A percentile compares a stretch with the other conserved stretches of the same genome.
Conservation (phyloP, 2,329 filamentous ascomycete species). For the Cytospora leucostoma region DNA sequence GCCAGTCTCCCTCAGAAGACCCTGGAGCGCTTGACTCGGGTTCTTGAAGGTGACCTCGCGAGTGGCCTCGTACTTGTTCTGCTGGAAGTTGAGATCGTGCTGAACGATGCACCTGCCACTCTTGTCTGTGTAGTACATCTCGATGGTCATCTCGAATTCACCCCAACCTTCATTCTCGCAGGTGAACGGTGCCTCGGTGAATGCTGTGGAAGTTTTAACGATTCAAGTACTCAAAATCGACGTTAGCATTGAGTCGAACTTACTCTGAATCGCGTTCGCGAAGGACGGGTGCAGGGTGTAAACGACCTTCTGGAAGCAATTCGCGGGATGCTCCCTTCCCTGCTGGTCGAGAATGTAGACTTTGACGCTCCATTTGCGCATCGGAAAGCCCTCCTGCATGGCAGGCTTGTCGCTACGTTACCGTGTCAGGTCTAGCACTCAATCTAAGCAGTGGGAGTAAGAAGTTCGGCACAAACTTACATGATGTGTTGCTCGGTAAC, state of each 20-base stretch:
- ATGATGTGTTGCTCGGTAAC: slow-evolving; percentile 88
- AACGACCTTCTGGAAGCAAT: slow-evolving; percentile 85
- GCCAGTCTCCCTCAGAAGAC: slow-evolving; percentile 78
- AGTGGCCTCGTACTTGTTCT: slow-evolving; percentile 77
- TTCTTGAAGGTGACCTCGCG: slow-evolving; percentile 89
- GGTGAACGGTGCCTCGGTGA: slow-evolving; percentile 82
- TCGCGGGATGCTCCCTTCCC: slow-evolving; percentile 80
- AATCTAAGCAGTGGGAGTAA: neutral
- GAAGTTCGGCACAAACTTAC: slow-evolving; percentile 50
- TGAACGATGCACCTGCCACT: slow-evolving; percentile 74
- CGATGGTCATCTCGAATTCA: slow-evolving; percentile 93
- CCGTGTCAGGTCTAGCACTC: slow-evolving; percentile 29
- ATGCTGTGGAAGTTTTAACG: slow-evolving; percentile 52
- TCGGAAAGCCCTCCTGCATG: slow-evolving; percentile 83
- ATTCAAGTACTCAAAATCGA: neutral
- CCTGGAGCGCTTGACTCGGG: slow-evolving; percentile 82
- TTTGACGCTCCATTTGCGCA: slow-evolving; percentile 89
- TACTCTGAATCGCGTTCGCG: slow-evolving; percentile 82
- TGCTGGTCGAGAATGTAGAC: slow-evolving; percentile 82
- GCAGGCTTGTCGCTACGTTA: slow-evolving; percentile 71
- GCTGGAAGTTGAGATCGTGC: slow-evolving; percentile 91
- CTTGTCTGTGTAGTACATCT: slow-evolving; percentile 82
- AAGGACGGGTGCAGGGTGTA: slow-evolving; percentile 96
- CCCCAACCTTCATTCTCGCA: slow-evolving; percentile 97
- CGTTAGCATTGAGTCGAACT: slow-evolving; percentile 37